Base-by-base conservation (phyloP, 192 early-diverging fungal species). In the Linnemannia elongata region DNA sequence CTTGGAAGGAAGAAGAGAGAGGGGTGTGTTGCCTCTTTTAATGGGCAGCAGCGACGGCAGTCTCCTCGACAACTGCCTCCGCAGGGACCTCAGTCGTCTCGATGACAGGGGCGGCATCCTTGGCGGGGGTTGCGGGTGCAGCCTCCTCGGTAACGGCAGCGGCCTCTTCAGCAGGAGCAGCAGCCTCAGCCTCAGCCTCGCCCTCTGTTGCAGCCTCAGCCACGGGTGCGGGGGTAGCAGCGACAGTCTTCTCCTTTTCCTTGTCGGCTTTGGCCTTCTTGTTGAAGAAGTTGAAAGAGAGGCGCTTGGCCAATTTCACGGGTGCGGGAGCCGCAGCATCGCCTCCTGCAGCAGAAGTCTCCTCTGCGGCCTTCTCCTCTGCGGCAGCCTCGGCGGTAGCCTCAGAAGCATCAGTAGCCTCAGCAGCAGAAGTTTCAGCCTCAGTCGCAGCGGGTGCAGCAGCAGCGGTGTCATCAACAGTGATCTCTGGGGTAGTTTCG, bases 211-310 rank as follows among this genome's bases (percentile, higher is more conserved):
- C 17, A 17, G 47, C 74, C 36, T 54, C 74, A 33, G 52, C 35
- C 54, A 57, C 63, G 74, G 82, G n/a, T 30, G 76, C 72, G 33
- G 82, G 76, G 4, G 63, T 54, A 69, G 49, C 17, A 1, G 70
- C 17, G 5, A 70, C 54, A 30, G 81, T 35, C 74, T 81, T 81
- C 74, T 81, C 76, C 63, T 78, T 83, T 45, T 82, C 80, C 69
- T 82, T 82, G 20, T 82, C 79, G 7, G 79, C 60, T 49, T 82
- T 82, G 74, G 60, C 39, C 24, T 68, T 71, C 72, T 83, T 83
- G 45, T 78, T 83, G 82, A 83, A 83, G 55, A 83, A 69, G 72
- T 83, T 83, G 72, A 83, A 83, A 13, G 82, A 83, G 22, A 83
- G 39, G 24, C 82, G 82, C 76, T 83, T 83, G 36, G 27, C 57